Base-by-base conservation (phyloP, 345 rosid species). In the Zanthoxylum bungeanum region DNA sequence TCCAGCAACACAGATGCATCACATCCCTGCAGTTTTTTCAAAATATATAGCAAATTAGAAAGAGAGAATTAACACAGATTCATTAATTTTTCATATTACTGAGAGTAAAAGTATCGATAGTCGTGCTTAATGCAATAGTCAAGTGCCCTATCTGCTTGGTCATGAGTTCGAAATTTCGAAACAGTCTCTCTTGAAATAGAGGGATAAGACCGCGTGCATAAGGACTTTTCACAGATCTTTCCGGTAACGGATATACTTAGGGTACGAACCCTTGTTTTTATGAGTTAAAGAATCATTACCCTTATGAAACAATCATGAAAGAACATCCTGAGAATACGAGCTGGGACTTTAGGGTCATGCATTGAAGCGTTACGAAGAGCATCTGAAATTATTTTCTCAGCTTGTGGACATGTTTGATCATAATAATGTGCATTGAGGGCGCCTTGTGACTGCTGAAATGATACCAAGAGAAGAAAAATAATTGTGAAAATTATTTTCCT, bases 231-330 rank as follows among this genome's bases (percentile, higher is more conserved):
- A n/a, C n/a, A n/a, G n/a, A n/a, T n/a, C n/a, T n/a, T n/a, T n/a
- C n/a, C n/a, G n/a, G n/a, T n/a, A n/a, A n/a, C n/a, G n/a, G n/a
- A n/a, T n/a, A n/a, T n/a, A n/a, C n/a, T n/a, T n/a, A n/a, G n/a
- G n/a, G n/a, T n/a, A n/a, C n/a, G n/a, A n/a, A n/a, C n/a, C n/a
- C n/a, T n/a, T n/a, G n/a, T n/a, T n/a, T n/a, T n/a, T n/a, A n/a
- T n/a, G n/a, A n/a, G n/a, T n/a, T n/a, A 58, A 46, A 4, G 46
- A 2, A 19, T 9, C 64, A 42, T n/a, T 80, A 93, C 98, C 84
- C 90, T 85, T 60, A 89, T 84, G 89, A 91, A 91, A 68, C 95
- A 93, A 61, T 93, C 98, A 62, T 91, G 98, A 71, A 93, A 93
- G 83, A 91, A 89, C 98, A 91, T 93, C 72, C 97, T 75, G 2